These are phyloP conservation scores for Pachysandra terminalis DNA, from an alignment of 164 flowering plant genomes.

Conservation along the genomic window DNA sequence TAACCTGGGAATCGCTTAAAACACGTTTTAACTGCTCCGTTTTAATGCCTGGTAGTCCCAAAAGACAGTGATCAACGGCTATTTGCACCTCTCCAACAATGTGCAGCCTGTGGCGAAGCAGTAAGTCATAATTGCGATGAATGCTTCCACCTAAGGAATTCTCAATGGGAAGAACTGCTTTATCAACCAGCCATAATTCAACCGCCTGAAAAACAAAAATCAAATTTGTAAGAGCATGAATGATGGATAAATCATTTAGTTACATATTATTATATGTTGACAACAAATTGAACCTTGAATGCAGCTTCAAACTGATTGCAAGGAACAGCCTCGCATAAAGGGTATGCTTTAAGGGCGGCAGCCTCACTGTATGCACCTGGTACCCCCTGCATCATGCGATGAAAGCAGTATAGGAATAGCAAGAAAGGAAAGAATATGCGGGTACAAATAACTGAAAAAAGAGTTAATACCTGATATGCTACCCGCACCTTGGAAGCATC, in stretches of 20 bases:
- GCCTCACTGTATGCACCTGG: constrained; percentile 64
- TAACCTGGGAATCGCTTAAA: constrained; percentile 64
- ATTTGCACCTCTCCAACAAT: constrained; percentile 72
- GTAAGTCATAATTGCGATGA: constrained; percentile 67
- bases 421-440: neutral
- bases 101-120: constrained; percentile 66
- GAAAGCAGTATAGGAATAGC: constrained; percentile 4
- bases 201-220: constrained; percentile 52
- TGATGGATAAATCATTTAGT: neutral
- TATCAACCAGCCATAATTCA: constrained; percentile 68
- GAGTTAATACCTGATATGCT: constrained; percentile 49
- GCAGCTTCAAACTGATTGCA: constrained; percentile 69
- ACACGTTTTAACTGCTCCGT: constrained; percentile 53
- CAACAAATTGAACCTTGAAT: constrained; percentile 40
- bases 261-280: neutral
- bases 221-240: neutral
- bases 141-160: constrained; percentile 69
- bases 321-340: constrained; percentile 63
- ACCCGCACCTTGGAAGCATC: constrained; percentile 42
- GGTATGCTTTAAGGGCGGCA: constrained; percentile 68
- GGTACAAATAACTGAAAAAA: neutral
- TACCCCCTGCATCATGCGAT: constrained; percentile 37
- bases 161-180: constrained; percentile 71
- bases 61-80: constrained; percentile 53
- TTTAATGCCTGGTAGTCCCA: constrained; percentile 60